Evolutionary conservation across 768 basidiomycete species (phyloP), one percentile per base, ranked within the genome.

Genomic region (Termitomyces sp.): DNA sequence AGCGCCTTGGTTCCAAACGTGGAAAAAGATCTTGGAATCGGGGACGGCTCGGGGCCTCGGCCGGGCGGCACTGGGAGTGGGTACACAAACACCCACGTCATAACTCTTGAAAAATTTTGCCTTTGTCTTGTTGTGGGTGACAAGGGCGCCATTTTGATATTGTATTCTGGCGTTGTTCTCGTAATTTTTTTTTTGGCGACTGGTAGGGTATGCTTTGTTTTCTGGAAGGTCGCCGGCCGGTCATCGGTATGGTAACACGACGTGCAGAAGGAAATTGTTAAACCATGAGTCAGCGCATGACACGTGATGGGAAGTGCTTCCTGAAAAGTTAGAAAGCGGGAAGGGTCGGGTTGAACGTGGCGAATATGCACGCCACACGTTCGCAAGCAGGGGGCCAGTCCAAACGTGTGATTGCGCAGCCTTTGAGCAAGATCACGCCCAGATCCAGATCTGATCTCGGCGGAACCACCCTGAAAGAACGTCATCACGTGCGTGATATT

Each of bases 371-470:
- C 65, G 67, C 67, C 65, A 68, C 66, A 68, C 62, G 65, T 64
- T 65, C 62, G 62, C 47, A 37, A 30, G 42, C 40, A 54, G 58
- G 58, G 57, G 59, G 5, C 35, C 35, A 45, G 63, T 60, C 56
- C 62, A 60, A 69, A 69, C 70, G 68, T 69, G 68, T 70, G 70
- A 65, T 65, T 59, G 54, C 56, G 59, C 60, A 58, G 49, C 35
- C 45, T 60, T 61, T 51, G 57, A 28, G 57, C 50, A 22, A 60
- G 55, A 60, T 55, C 50, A 54, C 45, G 40, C 44, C 48, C 17
- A 48, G 48, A 51, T 53, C n/a, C 54, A 60, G 60, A 60, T 63
- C 57, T 50, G 48, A 55, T 54, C 59, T 58, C 60, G 58, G 60
- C 60, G 57, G 58, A 56, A 48, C 47, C 51, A 51, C 51, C 58